Base-by-base conservation (phyloP, 805 yeast species). In the Ogataea allantospora region DNA sequence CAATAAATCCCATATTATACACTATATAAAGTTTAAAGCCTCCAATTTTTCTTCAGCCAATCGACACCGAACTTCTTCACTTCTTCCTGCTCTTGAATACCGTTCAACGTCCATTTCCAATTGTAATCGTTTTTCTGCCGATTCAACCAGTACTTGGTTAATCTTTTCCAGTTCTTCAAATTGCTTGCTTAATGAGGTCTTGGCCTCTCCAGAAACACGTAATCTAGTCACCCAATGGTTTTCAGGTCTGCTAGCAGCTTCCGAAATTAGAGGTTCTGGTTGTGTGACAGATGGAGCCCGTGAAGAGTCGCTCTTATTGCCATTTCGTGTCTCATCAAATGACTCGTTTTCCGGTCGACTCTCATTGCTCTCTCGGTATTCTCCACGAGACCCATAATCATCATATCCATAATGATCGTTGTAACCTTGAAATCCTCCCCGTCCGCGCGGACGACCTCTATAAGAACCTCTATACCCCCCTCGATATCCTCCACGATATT, bases 31-130 rank as follows among this genome's bases (percentile, higher is more conserved):
- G 16, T 72, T 59, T 56, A 75, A 63, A 41, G 73, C 73, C 44
- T 73, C 79, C 28, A 75, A 57, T 47, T 72, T 73, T 43, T 75
- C 79, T 29, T 59, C 70, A 21, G 55, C 50, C 20, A 60, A 33
- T 16, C 49, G 46, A 17, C 54, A 45, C 22, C 53, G 45, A 12
- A 47, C 42, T 12, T 54, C 60, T 27, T 60, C 65, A 27, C 50
- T 50, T 20, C 39, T 42, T 9, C 50, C 35, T 17, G 57, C 38
- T 24, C 66, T 43, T 10, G 47, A 43, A 24, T 47, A 48, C 30
- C 53, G 47, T 26, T 50, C 50, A 28, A 53, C 57, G 16, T 58
- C 65, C 21, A 56, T 41, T 19, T 59, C 62, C 15, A 54, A 30
- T 15, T 47, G 55, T 11, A 58, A 30, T 29, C 49, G 38, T 13